Percentiles rank a stretch among this genome's conserved stretches.
These are phyloP conservation scores for Athelia psychrophila DNA, from an alignment of 1,284 basidiomycete genomes.

Conservation along the genomic window DNA sequence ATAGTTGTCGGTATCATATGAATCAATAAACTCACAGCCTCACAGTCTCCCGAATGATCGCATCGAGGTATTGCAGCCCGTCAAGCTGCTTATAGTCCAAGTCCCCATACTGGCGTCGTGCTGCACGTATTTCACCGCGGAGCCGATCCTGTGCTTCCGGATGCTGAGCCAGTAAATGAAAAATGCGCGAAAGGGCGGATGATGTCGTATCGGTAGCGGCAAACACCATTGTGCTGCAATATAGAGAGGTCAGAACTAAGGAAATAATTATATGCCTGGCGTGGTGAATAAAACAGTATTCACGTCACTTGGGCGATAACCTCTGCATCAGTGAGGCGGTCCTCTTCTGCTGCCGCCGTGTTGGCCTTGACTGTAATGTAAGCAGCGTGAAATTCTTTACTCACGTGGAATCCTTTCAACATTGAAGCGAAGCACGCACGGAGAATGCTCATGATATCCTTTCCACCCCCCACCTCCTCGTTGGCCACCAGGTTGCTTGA, in stretches of 20 bases:
- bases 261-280: too few relatives aligned
- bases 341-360: slow-evolving; percentile 24
- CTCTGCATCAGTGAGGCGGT: slow-evolving; percentile 37
- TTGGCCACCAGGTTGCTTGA: slow-evolving; percentile 31
- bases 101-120: slow-evolving; percentile 15
- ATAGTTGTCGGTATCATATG: too few relatives aligned
- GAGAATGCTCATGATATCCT: slow-evolving; percentile 46
- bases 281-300: too few relatives aligned
- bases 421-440: slow-evolving; percentile 19
- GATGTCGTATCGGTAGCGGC: slow-evolving; percentile 44
- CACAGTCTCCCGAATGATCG: slow-evolving; percentile 44
- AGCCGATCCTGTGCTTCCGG: slow-evolving; percentile 30
- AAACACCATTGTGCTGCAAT: slow-evolving; percentile 37
- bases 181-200: slow-evolving; percentile 34
- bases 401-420: background rate
- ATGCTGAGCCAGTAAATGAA: slow-evolving; percentile 29
- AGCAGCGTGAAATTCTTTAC: background rate
- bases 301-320: slow-evolving; percentile 48
- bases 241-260: too few relatives aligned
- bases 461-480: slow-evolving; percentile 31
- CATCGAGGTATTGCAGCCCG: slow-evolving; percentile 39
- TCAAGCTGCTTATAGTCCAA: slow-evolving; percentile 36
- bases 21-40: slow-evolving; percentile 30
- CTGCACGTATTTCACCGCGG: slow-evolving; percentile 28
- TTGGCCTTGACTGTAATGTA: slow-evolving; percentile 45